Base-by-base conservation (phyloP, 306 rosid genomes). In the Prinsepia uniflora region DNA sequence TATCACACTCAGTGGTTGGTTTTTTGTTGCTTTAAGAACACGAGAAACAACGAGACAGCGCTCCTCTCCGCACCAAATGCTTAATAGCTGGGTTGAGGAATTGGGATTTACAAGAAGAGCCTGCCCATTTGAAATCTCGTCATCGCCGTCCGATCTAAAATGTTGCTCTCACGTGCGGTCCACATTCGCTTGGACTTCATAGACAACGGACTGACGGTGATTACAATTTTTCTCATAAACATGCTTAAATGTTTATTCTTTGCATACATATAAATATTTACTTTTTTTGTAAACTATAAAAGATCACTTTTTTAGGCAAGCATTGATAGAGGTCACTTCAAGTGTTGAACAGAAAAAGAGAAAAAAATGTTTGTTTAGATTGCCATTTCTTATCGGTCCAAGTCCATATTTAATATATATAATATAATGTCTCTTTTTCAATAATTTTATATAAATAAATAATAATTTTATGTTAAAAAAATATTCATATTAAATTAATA, bases 51-150 rank as follows among this genome's bases (percentile, higher is more conserved):
- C 61, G 68, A 68, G 43, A 67, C 7, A 2, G 12, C 57, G 20
- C 69, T 15, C 66, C 45, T 18, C 60, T 56, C 67, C 2, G 36
- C 36, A 30, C 36, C 36, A 30, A 30, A 30, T 30, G 36, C 36
- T 30, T 30, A 30, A 30, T 30, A 3, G 36, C 36, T 30, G 36
- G 36, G 36, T 30, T 30, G 36, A 3, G 36, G 36, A 30, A 30
- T 30, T 58, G 54, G 82, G 82, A 73, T 75, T 68, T 41, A 63
- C 71, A 61, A 71, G 61, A 68, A 62, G 53, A 39, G 73, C 50
- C 39, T 36, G 56, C 30, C 20, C 65, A 47, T n/a, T 54, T 47
- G 58, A 50, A 19, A 20, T 34, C 55, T 40, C 12, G 40, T 15
- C 5, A 43, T 53, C 20, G 70, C 82, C 84, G 77, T 80, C 18